A percentile compares a stretch with the other conserved stretches of the same genome.
These are phyloP conservation scores for Ustilago trichophora DNA, from an alignment of 1,284 basidiomycete genomes.

Conservation along the genomic window DNA sequence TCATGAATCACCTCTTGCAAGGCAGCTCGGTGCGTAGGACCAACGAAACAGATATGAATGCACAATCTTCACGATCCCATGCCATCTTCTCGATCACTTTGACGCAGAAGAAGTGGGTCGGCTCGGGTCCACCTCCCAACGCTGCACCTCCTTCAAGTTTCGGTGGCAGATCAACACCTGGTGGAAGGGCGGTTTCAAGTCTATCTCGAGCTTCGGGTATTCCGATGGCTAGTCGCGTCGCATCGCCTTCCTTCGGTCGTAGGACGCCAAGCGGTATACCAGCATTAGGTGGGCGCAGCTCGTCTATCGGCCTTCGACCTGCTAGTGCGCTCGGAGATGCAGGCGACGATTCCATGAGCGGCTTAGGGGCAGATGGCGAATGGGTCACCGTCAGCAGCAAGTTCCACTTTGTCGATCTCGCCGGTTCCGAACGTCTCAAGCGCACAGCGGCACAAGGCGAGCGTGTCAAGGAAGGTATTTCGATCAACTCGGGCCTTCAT, in stretches of 20 bases:
- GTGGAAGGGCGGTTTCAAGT: conserved; percentile 19
- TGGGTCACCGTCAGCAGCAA: conserved; percentile 89
- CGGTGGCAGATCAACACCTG: conserved; percentile 26
- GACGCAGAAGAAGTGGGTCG: conserved; percentile 70
- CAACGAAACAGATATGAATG: conserved; percentile 98
- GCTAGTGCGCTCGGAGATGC: conserved; percentile 28
- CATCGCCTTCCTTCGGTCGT: conserved; percentile 37
- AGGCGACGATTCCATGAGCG: conserved; percentile 18
- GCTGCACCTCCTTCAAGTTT: conserved; percentile 26
- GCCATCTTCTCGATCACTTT: conserved; percentile 97
- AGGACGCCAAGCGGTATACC: conserved; percentile 42
- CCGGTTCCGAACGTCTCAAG: conserved; percentile 83
- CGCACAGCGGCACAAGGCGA: conserved; percentile 77
- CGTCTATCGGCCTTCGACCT: conserved; percentile 39
- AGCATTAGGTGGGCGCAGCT: conserved; percentile 26
- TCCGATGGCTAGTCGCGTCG: conserved; percentile 34
- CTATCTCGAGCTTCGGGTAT: conserved; percentile 39
- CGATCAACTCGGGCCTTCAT: conserved; percentile 91
- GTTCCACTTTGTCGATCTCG: conserved; percentile 98
- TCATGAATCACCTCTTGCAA: conserved; percentile 84
- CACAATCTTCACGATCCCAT: conserved; percentile 95
- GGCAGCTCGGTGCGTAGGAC: conserved; percentile 90
- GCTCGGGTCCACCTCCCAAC: conserved; percentile 45
- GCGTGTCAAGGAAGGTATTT: conserved; percentile 87
- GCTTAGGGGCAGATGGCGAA: conserved; percentile 44